A percentile compares a stretch with the other conserved stretches of the same genome.
phyloP scores from a whole-genome alignment of 2,329 filamentous ascomycete genomes.

The Fusarium veterinarium region DNA sequence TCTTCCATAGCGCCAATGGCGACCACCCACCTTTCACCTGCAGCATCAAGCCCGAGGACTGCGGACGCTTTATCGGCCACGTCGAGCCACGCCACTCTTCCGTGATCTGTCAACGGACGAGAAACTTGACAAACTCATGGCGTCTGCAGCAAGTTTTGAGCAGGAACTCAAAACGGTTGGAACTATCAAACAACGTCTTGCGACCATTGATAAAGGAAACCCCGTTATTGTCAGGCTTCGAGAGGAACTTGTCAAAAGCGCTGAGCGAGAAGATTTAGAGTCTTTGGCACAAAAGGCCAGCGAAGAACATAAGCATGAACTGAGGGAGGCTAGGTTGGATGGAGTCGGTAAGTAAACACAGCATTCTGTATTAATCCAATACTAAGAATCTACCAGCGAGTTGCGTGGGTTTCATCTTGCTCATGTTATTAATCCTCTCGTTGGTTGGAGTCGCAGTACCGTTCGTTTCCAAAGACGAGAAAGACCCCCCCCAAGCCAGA shows the following conservation, averaged over 20 bases:
- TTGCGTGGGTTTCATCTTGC: rapidly evolving
- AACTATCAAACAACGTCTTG: not conserved
- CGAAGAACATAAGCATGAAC: not conserved
- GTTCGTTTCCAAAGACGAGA: not conserved
- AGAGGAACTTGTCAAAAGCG: not conserved
- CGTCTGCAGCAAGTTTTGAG: not conserved
- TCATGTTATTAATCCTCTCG: rapidly evolving
- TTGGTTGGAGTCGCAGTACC: rapidly evolving
- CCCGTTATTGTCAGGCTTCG: not conserved
- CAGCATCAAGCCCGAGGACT: not conserved
- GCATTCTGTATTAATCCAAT: not conserved
- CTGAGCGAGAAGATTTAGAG: not conserved
- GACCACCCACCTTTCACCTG: not conserved
- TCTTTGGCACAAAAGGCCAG: no score
- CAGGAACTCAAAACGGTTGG: not conserved
- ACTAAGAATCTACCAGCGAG: not conserved
- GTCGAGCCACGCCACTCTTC: not conserved
- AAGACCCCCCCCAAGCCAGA: not conserved
- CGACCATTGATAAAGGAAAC: not conserved
- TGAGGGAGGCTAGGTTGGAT: not conserved
- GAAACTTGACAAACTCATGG: not conserved
- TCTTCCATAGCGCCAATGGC: not conserved
- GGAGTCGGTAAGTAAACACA: not conserved
- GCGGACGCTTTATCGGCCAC: not conserved
- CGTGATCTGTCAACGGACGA: not conserved